Percentiles rank a stretch among this genome's conserved stretches.
Conservation (phyloP, 495 filamentous ascomycete species). For the Tuber borchii region DNA sequence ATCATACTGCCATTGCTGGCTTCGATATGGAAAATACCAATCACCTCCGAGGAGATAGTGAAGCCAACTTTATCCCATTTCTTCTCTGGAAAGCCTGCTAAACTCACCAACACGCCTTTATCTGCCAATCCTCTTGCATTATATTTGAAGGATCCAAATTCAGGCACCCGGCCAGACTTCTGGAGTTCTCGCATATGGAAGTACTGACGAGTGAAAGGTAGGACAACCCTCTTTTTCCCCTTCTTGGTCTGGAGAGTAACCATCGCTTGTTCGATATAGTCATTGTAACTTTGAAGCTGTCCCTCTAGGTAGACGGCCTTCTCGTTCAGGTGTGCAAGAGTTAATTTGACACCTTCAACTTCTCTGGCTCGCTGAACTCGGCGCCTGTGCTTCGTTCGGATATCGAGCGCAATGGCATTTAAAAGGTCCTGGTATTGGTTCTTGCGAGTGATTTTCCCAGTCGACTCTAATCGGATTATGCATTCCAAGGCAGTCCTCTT, state of each 20-base stretch:
- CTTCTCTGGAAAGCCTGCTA: constrained; percentile 75
- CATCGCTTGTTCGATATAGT: constrained; percentile 99
- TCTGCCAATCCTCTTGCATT: constrained; percentile 80
- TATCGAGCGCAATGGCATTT: constrained; percentile 93
- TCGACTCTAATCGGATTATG: constrained; percentile 76
- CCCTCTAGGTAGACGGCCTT: constrained; percentile 89
- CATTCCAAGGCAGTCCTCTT: constrained; percentile 92
- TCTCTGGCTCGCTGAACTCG: constrained; percentile 85
- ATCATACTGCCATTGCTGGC: constrained; percentile 89
- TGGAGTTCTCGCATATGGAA: constrained; percentile 95
- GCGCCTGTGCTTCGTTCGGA: constrained; percentile 89
- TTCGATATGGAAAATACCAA: constrained; percentile 90
- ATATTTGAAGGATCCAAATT: constrained; percentile 97
- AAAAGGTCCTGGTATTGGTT: constrained; percentile 95
- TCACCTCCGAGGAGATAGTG: constrained; percentile 87
- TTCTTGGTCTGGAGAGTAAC: constrained; percentile 96
- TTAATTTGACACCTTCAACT: constrained; percentile 78
- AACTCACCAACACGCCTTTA: constrained; percentile 84
- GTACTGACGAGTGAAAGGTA: constrained; percentile 98
- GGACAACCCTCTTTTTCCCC: constrained; percentile 86
- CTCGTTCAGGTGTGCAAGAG: constrained; percentile 74
- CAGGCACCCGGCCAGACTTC: constrained; percentile 81
- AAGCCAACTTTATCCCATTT: constrained; percentile 89
- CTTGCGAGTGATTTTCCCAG: constrained; percentile 77
- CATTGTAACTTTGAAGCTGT: constrained; percentile 94